Conservation (phyloP, 768 basidiomycete species). For the Rhizopogon vesiculosus region DNA sequence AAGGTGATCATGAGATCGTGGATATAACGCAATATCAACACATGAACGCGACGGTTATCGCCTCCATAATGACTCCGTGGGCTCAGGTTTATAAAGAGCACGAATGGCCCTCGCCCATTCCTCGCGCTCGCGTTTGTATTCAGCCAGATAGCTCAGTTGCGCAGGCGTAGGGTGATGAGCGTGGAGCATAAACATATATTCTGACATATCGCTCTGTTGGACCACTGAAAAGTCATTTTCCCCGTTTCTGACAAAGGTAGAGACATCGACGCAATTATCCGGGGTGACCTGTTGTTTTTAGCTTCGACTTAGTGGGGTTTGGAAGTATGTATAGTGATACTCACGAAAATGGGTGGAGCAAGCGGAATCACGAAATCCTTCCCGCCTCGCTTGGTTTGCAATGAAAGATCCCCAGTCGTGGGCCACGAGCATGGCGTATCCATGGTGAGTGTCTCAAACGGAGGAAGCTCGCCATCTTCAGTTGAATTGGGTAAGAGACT, state of each 20-base stretch:
- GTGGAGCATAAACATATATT: conserved; percentile 42
- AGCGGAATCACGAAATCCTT: conserved; percentile 13
- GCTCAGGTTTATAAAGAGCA: conserved; percentile 9
- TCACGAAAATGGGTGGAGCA: conserved; percentile 27
- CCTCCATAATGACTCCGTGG: background rate
- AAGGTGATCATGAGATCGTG: background rate
- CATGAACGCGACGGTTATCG: background rate
- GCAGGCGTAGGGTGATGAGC: conserved; percentile 44
- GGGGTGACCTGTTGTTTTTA: conserved; percentile 34
- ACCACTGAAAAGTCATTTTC: conserved; percentile 38
- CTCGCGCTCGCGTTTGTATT: conserved; percentile 9
- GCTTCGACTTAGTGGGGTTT: background rate
- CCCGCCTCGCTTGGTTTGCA: conserved; percentile 7
- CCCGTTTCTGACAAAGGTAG: conserved; percentile 37
- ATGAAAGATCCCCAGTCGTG: conserved; percentile 13
- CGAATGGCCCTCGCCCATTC: conserved; percentile 17
- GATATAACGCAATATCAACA: background rate
- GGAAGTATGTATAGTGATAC: conserved; percentile 24
- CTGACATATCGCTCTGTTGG: conserved; percentile 39
- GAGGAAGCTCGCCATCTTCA: conserved; percentile 9
- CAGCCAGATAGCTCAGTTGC: conserved; percentile 32
- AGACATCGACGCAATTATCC: conserved; percentile 48
- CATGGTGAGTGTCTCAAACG: conserved; percentile 17
- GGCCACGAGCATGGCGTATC: conserved; percentile 42
- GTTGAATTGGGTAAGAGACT: conserved; percentile 14